Conservation (phyloP, 441 rosid genomes). For the Codiaeum variegatum region DNA sequence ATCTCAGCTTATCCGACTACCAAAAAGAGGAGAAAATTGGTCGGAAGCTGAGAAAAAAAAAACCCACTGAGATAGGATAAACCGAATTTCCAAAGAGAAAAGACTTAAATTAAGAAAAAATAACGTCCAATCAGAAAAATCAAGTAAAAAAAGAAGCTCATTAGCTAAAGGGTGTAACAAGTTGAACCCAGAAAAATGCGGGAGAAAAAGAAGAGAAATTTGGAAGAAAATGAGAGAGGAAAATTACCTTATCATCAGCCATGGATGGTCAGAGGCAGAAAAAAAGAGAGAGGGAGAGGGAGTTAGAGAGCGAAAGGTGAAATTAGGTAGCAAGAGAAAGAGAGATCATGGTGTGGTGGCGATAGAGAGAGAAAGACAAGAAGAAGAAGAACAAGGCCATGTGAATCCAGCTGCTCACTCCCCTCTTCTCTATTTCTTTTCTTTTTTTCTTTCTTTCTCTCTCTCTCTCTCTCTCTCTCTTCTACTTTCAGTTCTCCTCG, state of each 20-base stretch:
- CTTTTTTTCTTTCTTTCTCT: not conserved
- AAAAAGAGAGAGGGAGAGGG: not conserved
- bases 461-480: slow-evolving; percentile 22
- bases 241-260: slow-evolving; percentile 70
- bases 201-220: not conserved
- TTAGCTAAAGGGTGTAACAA: not conserved
- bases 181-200: not conserved
- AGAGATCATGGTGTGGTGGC: slow-evolving; percentile 29
- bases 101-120: not conserved
- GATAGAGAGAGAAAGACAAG: slow-evolving; percentile 7
- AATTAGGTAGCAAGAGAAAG: not conserved
- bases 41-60: not conserved
- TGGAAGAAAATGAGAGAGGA: not conserved
- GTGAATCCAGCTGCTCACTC: slow-evolving; percentile 54
- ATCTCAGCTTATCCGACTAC: not conserved
- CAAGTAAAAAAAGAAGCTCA: not conserved
- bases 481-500: slow-evolving; percentile 37
- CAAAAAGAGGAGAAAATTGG: not conserved
- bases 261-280: slow-evolving; percentile 30
- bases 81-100: not conserved
- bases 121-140: not conserved
- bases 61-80: not conserved
- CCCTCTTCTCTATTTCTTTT: not conserved
- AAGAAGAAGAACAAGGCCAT: slow-evolving; percentile 50
- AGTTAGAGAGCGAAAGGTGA: not conserved